Percentiles rank a stretch among this genome's conserved stretches.
phyloP scores from a whole-genome alignment of 179 eudicot species.

The Corrigiola litoralis region DNA sequence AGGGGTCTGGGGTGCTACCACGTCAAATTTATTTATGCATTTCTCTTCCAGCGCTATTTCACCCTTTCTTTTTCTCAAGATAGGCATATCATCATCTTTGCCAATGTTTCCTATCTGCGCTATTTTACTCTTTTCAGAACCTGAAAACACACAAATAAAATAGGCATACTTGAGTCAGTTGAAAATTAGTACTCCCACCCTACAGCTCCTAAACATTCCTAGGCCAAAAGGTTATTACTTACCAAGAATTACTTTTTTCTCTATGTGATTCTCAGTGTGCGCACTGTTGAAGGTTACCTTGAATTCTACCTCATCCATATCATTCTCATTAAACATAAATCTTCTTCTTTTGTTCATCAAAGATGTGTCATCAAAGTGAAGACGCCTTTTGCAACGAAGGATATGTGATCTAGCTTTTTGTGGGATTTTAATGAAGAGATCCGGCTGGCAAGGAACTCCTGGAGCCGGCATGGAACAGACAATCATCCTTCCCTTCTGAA shows the following conservation, averaged over 20 bases:
- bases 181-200: neutral
- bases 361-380: neutral
- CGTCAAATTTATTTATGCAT: neutral
- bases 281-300: neutral
- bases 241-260: neutral
- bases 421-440: no score
- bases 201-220: neutral
- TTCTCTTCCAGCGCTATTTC: neutral
- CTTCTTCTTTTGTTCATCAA: neutral
- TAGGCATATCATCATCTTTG: neutral
- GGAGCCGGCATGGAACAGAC: neutral
- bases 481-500: neutral
- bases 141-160: constrained; percentile 1
- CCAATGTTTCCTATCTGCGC: neutral
- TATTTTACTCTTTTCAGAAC: neutral
- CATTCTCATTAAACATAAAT: neutral
- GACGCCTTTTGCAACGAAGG: constrained; percentile 10
- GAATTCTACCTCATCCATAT: neutral
- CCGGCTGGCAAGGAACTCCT: neutral
- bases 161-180: neutral
- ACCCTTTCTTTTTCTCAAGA: neutral
- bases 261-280: neutral
- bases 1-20: constrained; percentile 17
- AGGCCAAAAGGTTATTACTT: neutral
- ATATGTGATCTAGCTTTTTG: neutral